Conservation (phyloP, 805 yeast species). For the Candida succiphila region DNA sequence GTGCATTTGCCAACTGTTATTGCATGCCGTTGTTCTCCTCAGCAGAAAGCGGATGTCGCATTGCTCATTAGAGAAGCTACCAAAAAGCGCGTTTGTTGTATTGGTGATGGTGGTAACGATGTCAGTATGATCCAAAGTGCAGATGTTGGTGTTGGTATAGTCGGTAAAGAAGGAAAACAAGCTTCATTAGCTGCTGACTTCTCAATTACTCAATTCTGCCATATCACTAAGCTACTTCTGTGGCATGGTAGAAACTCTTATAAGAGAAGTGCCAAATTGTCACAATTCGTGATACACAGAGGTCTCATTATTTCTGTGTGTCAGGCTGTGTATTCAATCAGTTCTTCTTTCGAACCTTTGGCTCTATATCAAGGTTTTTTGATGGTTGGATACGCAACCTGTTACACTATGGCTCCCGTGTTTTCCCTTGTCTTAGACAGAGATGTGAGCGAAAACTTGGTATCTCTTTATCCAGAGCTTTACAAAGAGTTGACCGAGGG, state of each 20-base stretch:
- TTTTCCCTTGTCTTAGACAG: slow-evolving; percentile 85
- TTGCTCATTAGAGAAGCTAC: slow-evolving; percentile 66
- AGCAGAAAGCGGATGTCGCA: slow-evolving; percentile 96
- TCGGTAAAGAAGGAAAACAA: slow-evolving; percentile 97
- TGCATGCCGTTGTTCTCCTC: slow-evolving; percentile 98
- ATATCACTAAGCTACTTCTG: slow-evolving; percentile 70
- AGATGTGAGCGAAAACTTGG: slow-evolving; percentile 84
- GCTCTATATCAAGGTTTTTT: slow-evolving; percentile 94
- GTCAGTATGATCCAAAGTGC: slow-evolving; percentile 99
- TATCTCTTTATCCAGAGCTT: slow-evolving; percentile 86
- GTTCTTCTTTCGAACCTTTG: slow-evolving; percentile 84
- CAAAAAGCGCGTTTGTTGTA: slow-evolving; percentile 88
- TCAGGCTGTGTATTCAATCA: slow-evolving; percentile 85
- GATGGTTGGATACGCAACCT: slow-evolving; percentile 97
- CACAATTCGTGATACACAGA: slow-evolving; percentile 94
- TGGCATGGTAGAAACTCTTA: slow-evolving; percentile 99
- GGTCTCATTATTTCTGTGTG: slow-evolving; percentile 91
- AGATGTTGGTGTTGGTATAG: slow-evolving; percentile 98
- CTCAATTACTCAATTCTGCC: slow-evolving; percentile 85
- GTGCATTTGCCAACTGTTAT: slow-evolving; percentile 85
- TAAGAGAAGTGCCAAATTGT: slow-evolving; percentile 87
- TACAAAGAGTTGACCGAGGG: slow-evolving; percentile 90
- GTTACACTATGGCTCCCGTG: slow-evolving; percentile 97
- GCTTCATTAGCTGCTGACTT: slow-evolving; percentile 97
- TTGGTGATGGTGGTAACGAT: slow-evolving; percentile 99